Evolutionary conservation across 805 yeast genomes (phyloP).

Genomic region (Candida chilensis): DNA sequence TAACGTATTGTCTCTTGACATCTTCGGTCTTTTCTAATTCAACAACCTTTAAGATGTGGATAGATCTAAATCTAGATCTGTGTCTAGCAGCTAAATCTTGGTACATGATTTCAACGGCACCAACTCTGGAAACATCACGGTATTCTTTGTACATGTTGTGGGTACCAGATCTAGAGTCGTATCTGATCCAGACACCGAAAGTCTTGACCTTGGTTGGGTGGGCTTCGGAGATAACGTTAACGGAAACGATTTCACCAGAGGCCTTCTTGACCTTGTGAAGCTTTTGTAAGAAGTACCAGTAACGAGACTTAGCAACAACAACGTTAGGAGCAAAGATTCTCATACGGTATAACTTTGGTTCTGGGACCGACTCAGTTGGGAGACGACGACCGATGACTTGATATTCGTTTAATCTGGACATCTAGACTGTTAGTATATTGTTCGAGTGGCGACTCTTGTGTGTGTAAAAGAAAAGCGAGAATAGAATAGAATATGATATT

Average conservation of each 20-base stretch:
- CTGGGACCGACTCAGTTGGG: slow-evolving; percentile 98
- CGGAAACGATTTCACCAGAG: slow-evolving; percentile 96
- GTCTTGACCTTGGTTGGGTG: slow-evolving; percentile 99
- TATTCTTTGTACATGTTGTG: slow-evolving; percentile 99
- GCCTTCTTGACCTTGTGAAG: slow-evolving; percentile 99
- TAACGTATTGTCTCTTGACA: slow-evolving; percentile 98
- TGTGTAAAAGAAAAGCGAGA: too few species aligned
- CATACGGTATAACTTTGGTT: slow-evolving; percentile 99
- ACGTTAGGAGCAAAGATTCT: slow-evolving; percentile 98
- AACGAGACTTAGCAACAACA: slow-evolving; percentile 99
- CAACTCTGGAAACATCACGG: slow-evolving; percentile 99
- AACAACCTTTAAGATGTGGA: slow-evolving; percentile 99
- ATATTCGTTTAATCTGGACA: slow-evolving; percentile 98
- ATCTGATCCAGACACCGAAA: slow-evolving; percentile 99
- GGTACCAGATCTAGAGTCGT: slow-evolving; percentile 99
- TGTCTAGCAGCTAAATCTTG: slow-evolving; percentile 99
- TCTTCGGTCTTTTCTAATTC: slow-evolving; percentile 97
- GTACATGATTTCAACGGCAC: slow-evolving; percentile 97
- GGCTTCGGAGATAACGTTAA: slow-evolving; percentile 86
- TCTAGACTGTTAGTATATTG: too few species aligned
- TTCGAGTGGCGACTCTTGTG: too few species aligned
- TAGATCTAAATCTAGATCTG: slow-evolving; percentile 99
- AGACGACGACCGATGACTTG: slow-evolving; percentile 99
- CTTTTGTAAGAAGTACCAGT: slow-evolving; percentile 99
- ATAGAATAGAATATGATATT: too few species aligned